A percentile compares a stretch with the other conserved stretches of the same genome.
These are phyloP conservation scores for Candida tammaniensis DNA, from an alignment of 805 yeast genomes.

Conservation along the genomic window DNA sequence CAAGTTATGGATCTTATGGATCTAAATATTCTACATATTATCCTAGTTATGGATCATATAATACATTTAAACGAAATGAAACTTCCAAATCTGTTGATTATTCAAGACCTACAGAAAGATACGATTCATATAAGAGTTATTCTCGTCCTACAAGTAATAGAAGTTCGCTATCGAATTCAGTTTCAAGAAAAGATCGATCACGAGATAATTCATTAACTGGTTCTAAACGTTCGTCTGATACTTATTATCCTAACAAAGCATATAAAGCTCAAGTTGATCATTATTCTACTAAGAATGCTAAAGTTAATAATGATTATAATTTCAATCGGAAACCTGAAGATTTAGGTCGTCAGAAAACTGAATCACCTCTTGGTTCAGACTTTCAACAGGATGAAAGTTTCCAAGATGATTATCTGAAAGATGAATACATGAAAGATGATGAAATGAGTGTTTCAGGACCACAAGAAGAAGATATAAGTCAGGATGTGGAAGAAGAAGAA, in stretches of 20 bases:
- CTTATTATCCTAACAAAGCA: slow-evolving; percentile 27
- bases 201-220: slow-evolving; percentile 17
- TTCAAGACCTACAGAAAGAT: slow-evolving; percentile 3
- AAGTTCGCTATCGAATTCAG: slow-evolving; percentile 23
- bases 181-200: slow-evolving; percentile 4
- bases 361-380: slow-evolving; percentile 4
- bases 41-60: slow-evolving; percentile 23
- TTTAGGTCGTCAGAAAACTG: slow-evolving; percentile 2
- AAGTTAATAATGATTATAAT: slow-evolving; percentile 6
- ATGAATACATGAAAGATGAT: not conserved
- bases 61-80: slow-evolving; percentile 13
- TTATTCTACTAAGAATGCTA: slow-evolving; percentile 13
- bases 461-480: no score
- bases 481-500: slow-evolving; percentile 30
- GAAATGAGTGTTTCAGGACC: no score
- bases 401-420: slow-evolving; percentile 3
- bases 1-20: slow-evolving; percentile 10
- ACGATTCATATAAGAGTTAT: slow-evolving; percentile 5
- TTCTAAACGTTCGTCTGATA: slow-evolving; percentile 22
- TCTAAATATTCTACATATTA: slow-evolving; percentile 18
- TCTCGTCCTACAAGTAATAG: slow-evolving; percentile 15
- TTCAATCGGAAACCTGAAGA: slow-evolving; percentile 2
- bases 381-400: slow-evolving; percentile 1
- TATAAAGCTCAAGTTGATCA: slow-evolving; percentile 16
- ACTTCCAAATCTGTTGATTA: slow-evolving; percentile 9